Evolutionary conservation across 2,329 filamentous ascomycete genomes (phyloP), one percentile per base, ranked within the genome.

Genomic region (Talaromyces sp.): DNA sequence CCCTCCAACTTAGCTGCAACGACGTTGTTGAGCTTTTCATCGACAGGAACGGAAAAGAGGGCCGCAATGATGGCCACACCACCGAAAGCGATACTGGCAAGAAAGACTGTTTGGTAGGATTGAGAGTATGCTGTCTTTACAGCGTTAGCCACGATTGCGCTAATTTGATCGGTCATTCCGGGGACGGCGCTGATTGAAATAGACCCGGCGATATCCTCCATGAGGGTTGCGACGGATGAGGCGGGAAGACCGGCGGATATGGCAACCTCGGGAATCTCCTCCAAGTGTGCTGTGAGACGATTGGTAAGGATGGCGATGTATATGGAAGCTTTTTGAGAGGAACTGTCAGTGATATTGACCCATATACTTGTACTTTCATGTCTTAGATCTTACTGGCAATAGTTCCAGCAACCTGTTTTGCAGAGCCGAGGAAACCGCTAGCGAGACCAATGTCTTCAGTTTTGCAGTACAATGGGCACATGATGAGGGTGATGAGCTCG

Each of bases 21-120:
- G 14, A 18, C 48, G 23, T 61, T 58, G 18, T 55, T 46, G 42
- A 64, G 40, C n/a, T 54, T 35, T 11, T 61, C 59, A 28, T 64
- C 63, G 11, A 64, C 39, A 12, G 50, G 40, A 31, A 56, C 33
- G 11, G 63, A 54, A 33, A 63, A 63, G 14, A 63, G 28, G 18
- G 60, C 55, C 3, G 63, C 60, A 28, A 64, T 48, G 31, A 58
- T 31, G 21, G 68, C 68, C 23, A 66, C 12, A 6, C 64, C 59
- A 16, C 65, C 67, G 18, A 69, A 69, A 5, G 67, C 66, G 48
- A 69, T 63, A n/a, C 58, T 55, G 33, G 64, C 23, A 39, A 68
- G 61, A 65, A 66, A 83, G 1, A 83, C 80, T 3, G 76, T 73
- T 61, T 71, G 70, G 68, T 82, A 81, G 2, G 77, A 76, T n/a